A percentile compares a stretch with the other conserved stretches of the same genome.
Conservation (phyloP, 2,329 filamentous ascomycete species). For the Colletotrichum camelliae region DNA sequence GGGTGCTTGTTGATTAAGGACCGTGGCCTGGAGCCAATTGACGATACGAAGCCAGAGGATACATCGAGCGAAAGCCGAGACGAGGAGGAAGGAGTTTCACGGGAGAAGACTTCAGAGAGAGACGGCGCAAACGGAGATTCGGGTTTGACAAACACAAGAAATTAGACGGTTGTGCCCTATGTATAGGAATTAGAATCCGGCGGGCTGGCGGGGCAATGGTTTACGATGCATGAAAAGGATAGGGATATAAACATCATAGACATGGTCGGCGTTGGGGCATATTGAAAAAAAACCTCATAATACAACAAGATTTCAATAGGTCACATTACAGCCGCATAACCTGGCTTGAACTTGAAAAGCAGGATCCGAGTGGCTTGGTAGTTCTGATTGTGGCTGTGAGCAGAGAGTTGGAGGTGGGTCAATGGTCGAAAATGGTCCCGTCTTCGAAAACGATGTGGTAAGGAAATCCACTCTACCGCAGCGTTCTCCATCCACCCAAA, state of each 20-base stretch:
- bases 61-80: background rate
- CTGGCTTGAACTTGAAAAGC: background rate
- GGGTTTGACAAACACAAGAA: background rate
- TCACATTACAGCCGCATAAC: background rate
- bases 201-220: background rate
- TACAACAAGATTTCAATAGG: background rate
- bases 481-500: background rate
- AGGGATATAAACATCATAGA: background rate
- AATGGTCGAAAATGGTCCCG: background rate
- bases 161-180: background rate
- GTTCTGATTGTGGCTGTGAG: background rate
- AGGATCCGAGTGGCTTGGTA: background rate
- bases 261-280: background rate
- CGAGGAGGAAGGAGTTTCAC: background rate
- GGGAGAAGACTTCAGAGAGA: background rate
- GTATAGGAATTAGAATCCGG: background rate
- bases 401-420: background rate
- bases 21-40: slow-evolving; percentile 44
- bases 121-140: background rate
- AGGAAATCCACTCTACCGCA: background rate
- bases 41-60: background rate
- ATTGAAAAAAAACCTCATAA: background rate
- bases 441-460: background rate
- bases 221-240: background rate
- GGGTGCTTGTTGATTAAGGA: slow-evolving; percentile 58